phyloP scores from a whole-genome alignment of 2,329 filamentous ascomycete genomes.

The Verticillium albo-atrum region DNA sequence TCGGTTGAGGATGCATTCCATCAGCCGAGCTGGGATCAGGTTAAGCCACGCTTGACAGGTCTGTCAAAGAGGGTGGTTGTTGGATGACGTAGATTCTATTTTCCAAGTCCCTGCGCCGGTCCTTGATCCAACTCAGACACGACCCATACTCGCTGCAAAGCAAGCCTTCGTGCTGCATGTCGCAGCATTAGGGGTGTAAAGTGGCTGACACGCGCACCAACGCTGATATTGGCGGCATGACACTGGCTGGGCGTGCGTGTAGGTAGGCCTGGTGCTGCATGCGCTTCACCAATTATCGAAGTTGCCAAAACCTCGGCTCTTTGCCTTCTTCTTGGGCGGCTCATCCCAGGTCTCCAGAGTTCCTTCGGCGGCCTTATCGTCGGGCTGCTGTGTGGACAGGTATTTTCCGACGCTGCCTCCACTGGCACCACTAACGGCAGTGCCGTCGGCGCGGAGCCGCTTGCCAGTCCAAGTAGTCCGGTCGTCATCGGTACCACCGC shows the following conservation, averaged over 20 bases:
- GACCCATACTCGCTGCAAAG: no score
- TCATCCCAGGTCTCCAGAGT: conserved; percentile 65
- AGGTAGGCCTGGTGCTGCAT: background rate
- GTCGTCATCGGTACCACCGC: conserved; percentile 80
- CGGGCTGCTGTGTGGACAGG: conserved; percentile 45
- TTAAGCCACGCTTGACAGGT: no score
- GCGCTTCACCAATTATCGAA: conserved; percentile 78
- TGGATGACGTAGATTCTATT: no score
- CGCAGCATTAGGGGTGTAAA: no score
- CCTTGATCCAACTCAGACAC: no score
- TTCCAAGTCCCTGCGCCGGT: no score
- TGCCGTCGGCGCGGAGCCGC: conserved; percentile 67
- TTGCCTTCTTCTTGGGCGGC: conserved; percentile 76
- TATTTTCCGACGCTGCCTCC: conserved; percentile 69
- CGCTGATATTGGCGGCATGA: no score
- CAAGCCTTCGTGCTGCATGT: no score
- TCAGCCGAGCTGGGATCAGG: no score
- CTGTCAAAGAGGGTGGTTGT: no score
- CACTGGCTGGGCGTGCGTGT: background rate
- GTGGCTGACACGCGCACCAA: no score
- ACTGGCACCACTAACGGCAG: conserved; percentile 38
- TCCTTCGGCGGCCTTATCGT: conserved; percentile 33
- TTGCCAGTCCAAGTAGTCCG: conserved; percentile 96
- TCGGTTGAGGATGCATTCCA: no score
- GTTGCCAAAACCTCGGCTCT: conserved; percentile 81